Percentiles rank a stretch among this genome's conserved stretches.
Evolutionary conservation across 2,329 filamentous ascomycete species (phyloP).

Genomic region (Fonsecaea pedrosoi): DNA sequence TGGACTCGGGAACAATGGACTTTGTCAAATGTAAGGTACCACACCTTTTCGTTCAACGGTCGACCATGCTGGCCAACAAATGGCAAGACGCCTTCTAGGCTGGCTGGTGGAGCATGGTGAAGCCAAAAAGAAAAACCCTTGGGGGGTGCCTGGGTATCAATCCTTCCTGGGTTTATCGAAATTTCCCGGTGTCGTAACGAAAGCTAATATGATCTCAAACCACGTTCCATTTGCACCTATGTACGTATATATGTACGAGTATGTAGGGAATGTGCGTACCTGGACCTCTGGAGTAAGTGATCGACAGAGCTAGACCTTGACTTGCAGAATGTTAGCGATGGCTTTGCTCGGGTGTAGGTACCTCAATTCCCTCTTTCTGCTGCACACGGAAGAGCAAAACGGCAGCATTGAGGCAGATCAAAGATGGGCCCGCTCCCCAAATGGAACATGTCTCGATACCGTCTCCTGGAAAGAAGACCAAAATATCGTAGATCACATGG

Average conservation of each 20-base stretch:
- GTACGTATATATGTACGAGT: too few relatives aligned
- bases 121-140: neutral
- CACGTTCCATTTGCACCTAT: constrained; percentile 3
- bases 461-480: neutral
- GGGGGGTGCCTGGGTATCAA: neutral
- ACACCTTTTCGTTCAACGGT: neutral
- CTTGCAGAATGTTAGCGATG: constrained; percentile 12
- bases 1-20: neutral
- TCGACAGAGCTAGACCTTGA: constrained; percentile 15
- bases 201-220: constrained; percentile 12
- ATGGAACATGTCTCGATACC: neutral
- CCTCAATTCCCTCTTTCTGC: neutral
- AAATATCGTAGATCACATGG: neutral
- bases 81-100: neutral
- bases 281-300: neutral
- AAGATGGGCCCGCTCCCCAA: neutral
- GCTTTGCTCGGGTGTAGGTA: neutral
- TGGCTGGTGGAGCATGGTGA: constrained; percentile 6
- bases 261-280: neutral
- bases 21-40: constrained; percentile 18
- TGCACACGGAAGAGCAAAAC: neutral
- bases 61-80: neutral
- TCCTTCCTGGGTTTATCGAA: neutral
- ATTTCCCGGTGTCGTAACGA: constrained; percentile 5
- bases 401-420: neutral